Base-by-base conservation (phyloP, 129 eudicot species). In the Flaveria ramosissima region DNA sequence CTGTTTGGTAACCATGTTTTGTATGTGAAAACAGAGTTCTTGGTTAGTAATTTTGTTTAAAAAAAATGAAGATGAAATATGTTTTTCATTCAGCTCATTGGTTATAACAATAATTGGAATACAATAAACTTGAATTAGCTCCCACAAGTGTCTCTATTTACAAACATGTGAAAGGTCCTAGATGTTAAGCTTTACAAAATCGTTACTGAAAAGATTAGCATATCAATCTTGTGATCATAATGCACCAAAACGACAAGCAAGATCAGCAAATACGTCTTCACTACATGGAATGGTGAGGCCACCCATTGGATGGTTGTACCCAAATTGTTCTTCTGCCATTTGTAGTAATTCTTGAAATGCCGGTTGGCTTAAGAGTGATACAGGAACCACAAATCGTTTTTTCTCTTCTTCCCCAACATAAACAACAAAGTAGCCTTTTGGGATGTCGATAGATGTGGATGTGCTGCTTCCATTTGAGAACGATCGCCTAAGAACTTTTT, bases 301-400 rank as follows among this genome's bases (percentile, higher is more conserved):
- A 56, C 62, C 62, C 62, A 56, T 56, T 56, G 62, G 62, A 56
- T 56, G 62, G 62, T 56, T 56, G 62, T 56, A 56, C 24, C 27
- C 62, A 56, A 56, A 56, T 24, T 56, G 4, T 56, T 56, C 62
- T 19, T 56, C 26, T 19, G 62, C 13, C 1, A 17, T 0, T 11
- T 56, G 62, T 19, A 56, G 62, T 56, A 56, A 19, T 56, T 56
- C 62, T 56, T 56, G 62, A 56, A 56, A 56, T 56, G 62, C 27
- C 1, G 62, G 62, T 56, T 56, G 62, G 26, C 13, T 56, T 56
- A 56, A 56, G 27, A 56, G 62, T 17, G 62, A 56, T 9, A 56
- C 27, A 19, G 62, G 13, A 56, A 56, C 62, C 12, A 56, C 62
- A 56, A 56, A 56, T 19, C 27, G 62, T 56, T 24, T 56, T 55